These are phyloP conservation scores for Saccharum hybrid DNA, from an alignment of 202 grass and related monocot genomes.

Conservation along the genomic window DNA sequence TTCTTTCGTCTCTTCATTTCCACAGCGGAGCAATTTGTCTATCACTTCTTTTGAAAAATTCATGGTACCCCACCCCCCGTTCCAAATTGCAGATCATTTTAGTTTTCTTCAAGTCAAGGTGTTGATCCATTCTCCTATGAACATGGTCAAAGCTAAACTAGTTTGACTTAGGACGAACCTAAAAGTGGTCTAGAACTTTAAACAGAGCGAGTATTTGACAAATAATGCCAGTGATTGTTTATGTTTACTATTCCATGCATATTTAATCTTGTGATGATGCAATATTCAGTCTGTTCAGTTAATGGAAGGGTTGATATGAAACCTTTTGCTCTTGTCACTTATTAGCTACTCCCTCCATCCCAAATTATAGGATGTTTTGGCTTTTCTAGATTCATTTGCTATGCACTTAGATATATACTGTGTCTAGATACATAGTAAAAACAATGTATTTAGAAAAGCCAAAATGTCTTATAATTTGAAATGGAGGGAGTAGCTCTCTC, in stretches of 20 bases:
- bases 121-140: neutral
- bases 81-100: neutral
- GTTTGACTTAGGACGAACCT: neutral
- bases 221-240: neutral
- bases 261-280: slow-evolving; percentile 1
- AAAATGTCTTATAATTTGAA: no score
- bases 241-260: neutral
- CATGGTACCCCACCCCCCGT: neutral
- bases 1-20: neutral
- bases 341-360: no score
- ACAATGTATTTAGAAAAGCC: no score
- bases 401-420: no score
- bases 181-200: no score
- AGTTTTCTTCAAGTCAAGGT: neutral
- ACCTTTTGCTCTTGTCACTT: neutral
- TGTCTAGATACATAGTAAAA: no score
- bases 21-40: neutral
- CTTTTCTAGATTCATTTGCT: no score
- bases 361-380: no score
- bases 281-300: neutral
- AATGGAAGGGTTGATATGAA: neutral
- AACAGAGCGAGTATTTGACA: neutral
- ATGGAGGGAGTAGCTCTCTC: no score
- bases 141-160: neutral
- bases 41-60: slow-evolving; percentile 16